These are phyloP conservation scores for Pyrus pyrifolia DNA, from an alignment of 306 rosid genomes.

Conservation along the genomic window DNA sequence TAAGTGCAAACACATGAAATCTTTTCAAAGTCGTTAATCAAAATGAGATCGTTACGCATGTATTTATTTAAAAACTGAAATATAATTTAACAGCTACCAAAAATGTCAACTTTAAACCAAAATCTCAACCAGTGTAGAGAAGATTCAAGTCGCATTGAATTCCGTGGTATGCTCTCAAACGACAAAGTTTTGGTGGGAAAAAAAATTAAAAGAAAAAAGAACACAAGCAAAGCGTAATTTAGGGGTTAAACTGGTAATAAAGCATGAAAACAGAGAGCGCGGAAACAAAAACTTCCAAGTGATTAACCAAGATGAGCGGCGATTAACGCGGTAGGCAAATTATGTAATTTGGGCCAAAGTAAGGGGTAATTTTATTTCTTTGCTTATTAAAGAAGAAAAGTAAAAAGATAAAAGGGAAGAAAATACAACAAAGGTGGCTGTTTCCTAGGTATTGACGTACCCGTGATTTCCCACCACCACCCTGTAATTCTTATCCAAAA, in stretches of 20 bases:
- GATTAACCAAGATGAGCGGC: constrained; percentile 37
- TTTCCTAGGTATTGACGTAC: constrained; percentile 42
- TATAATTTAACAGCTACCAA: neutral
- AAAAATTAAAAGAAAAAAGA: neutral
- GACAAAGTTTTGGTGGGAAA: neutral
- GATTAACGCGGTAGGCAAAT: constrained; percentile 23
- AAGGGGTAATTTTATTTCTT: constrained; percentile 11
- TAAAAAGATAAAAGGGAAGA: constrained; percentile 5
- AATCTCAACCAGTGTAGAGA: neutral
- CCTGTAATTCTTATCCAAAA: constrained; percentile 1
- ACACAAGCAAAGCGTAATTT: neutral
- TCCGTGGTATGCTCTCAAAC: neutral
- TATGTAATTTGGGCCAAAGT: constrained; percentile 38
- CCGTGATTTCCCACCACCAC: neutral
- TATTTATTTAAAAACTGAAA: too few relatives aligned
- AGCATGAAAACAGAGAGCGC: neutral
- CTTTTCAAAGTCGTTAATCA: too few relatives aligned
- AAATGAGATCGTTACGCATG: too few relatives aligned
- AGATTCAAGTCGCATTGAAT: neutral
- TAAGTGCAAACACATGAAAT: neutral
- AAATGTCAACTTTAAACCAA: neutral
- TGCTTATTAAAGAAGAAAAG: constrained; percentile 21
- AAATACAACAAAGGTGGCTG: constrained; percentile 21
- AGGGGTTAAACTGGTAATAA: neutral
- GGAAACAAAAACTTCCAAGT: neutral